Percentiles rank a stretch among this genome's conserved stretches.
Evolutionary conservation across 73 alveolate species (phyloP).

Genomic region (Blepharisma japonicum): DNA sequence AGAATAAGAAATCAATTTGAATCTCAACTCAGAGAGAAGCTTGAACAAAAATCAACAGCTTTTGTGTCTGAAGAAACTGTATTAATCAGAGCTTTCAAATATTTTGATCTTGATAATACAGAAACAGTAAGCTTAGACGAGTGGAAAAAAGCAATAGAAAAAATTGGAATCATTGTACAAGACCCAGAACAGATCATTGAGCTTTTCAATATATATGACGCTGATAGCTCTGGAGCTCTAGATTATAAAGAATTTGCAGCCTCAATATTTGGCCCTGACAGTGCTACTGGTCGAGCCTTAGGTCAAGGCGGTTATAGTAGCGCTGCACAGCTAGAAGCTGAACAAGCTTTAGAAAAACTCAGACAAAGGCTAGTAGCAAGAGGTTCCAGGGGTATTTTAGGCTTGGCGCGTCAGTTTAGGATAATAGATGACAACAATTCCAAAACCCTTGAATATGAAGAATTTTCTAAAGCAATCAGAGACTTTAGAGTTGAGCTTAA

Average conservation of each 20-base stretch:
- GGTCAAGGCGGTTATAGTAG: too few relatives aligned
- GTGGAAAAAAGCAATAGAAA: constrained; percentile 78
- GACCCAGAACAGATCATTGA: constrained; percentile 28
- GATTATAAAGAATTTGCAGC: constrained; percentile 70
- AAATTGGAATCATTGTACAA: constrained; percentile 68
- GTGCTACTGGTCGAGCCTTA: constrained; percentile 5
- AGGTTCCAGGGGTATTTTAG: constrained; percentile 59
- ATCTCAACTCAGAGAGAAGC: constrained; percentile 74
- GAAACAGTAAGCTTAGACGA: constrained; percentile 74
- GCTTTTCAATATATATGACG: constrained; percentile 53
- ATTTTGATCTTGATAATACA: constrained; percentile 82
- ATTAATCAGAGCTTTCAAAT: constrained; percentile 82
- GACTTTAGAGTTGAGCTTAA: constrained; percentile 59
- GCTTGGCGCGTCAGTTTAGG: constrained; percentile 58
- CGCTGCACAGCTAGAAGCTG: constrained; percentile 12
- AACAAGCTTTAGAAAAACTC: constrained; percentile 50
- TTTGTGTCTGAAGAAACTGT: constrained; percentile 79
- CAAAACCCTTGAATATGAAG: constrained; percentile 63
- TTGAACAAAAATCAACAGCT: constrained; percentile 68
- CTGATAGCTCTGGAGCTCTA: constrained; percentile 55
- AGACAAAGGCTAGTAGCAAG: constrained; percentile 42
- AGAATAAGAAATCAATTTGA: constrained; percentile 44
- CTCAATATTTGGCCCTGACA: constrained; percentile 41
- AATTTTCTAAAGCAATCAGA: constrained; percentile 64
- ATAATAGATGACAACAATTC: constrained; percentile 69